Evolutionary conservation across 306 rosid genomes (phyloP), one percentile per base, ranked within the genome.

Genomic region (Sechiopsis laciniata): DNA sequence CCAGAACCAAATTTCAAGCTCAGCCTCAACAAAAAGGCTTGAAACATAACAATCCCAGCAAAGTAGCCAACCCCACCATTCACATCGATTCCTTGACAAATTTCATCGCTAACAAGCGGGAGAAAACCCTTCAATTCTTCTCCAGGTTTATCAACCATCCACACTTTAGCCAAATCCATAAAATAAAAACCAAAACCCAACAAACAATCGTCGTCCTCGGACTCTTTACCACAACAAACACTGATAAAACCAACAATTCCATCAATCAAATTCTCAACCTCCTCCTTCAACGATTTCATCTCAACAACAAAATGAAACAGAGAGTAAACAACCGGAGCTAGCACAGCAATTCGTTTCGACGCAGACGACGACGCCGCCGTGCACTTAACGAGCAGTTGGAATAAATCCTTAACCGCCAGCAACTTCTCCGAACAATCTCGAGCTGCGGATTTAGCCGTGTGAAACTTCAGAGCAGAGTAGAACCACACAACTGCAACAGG

Each of bases 1-100:
- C 85, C 88, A n/a, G 50, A 37, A 14, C 81, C 67, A 4, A 88
- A 84, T 72, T 55, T 66, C 78, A 88, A 81, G 74, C 88, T 84
- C 79, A 90, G 45, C 70, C 80, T 86, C 79, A 90, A 71, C 83
- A 90, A 61, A 52, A 90, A 80, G 72, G 84, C 86, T 59, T 88
- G 85, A 48, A 81, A 84, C 89, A 88, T 87, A 11, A 90, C 91
- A 46, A 88, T 78, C 56, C 92, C 96, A 70, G 91, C 89, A 24
- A 87, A 80, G 24, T 68, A 73, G 24, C 85, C 87, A 35, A 86
- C 73, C 58, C 81, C 83, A 65, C 82, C 32, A 10, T 74, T 16
- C 35, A 82, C 52, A 87, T 87, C 78, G 12, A 87, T 78, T 15
- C 80, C 76, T 60, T 79, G 53, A 56, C 84, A 64, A 72, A 80